Percentiles rank a stretch among this genome's conserved stretches.
Conservation (phyloP, 1,139 yeast species). For the Blastobotrys elegans region DNA sequence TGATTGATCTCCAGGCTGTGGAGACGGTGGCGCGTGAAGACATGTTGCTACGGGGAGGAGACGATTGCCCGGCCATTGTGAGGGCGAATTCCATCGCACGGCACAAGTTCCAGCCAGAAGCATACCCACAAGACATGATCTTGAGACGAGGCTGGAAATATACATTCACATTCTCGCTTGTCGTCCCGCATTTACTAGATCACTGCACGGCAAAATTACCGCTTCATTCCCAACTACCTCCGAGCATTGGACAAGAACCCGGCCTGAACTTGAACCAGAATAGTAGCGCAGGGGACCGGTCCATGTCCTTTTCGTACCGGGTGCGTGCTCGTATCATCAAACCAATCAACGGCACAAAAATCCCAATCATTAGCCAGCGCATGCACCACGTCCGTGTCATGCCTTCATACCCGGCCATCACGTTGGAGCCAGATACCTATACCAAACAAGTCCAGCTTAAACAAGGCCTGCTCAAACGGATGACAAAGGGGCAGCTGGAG, state of each 20-base stretch:
- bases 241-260: conserved; percentile 12
- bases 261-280: background rate
- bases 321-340: conserved; percentile 20
- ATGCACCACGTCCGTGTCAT: conserved; percentile 8
- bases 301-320: conserved; percentile 17
- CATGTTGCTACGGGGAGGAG: background rate
- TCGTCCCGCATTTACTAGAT: conserved; percentile 17
- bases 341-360: conserved; percentile 7
- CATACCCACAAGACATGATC: conserved; percentile 18
- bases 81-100: conserved; percentile 16
- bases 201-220: conserved; percentile 11
- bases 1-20: conserved; percentile 12
- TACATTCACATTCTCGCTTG: conserved; percentile 19
- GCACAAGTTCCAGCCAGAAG: conserved; percentile 17
- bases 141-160: conserved; percentile 20
- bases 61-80: background rate
- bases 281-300: conserved; percentile 16
- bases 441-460: conserved; percentile 2
- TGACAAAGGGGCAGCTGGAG: conserved; percentile 6
- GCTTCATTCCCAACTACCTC: conserved; percentile 15
- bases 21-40: conserved; percentile 9
- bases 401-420: conserved; percentile 15
- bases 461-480: conserved; percentile 12
- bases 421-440: conserved; percentile 8
- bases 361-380: conserved; percentile 9